These are phyloP conservation scores for Prillingera fragicola DNA, from an alignment of 1,284 basidiomycete species.

Conservation along the genomic window DNA sequence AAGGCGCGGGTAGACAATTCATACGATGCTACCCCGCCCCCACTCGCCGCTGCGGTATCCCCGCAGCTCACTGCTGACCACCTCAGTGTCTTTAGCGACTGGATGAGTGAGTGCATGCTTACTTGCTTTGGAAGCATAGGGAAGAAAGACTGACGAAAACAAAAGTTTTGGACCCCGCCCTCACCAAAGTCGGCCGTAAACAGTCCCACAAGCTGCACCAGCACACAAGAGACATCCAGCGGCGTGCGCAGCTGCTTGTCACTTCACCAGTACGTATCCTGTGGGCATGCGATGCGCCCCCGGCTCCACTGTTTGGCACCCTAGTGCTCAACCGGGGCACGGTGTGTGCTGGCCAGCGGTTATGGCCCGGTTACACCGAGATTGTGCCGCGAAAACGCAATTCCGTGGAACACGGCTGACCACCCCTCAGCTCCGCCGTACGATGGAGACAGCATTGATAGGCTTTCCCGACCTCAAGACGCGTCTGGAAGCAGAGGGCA, in stretches of 20 bases:
- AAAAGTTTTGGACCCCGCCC: constrained; percentile 41
- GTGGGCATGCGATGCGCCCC: too few species aligned
- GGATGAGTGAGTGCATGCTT: constrained; percentile 37
- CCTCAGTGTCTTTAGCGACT: constrained; percentile 41
- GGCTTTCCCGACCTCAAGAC: constrained; percentile 36
- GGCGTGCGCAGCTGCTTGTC: constrained; percentile 42
- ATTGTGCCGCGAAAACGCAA: too few species aligned
- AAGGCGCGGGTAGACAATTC: too few species aligned
- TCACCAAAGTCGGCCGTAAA: constrained; percentile 41
- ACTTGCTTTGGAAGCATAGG: too few species aligned
- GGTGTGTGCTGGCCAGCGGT: too few species aligned
- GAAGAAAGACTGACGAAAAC: too few species aligned
- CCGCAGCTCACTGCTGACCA: constrained; percentile 4
- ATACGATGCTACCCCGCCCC: too few species aligned
- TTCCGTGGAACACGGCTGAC: too few species aligned
- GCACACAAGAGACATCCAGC: constrained; percentile 37
- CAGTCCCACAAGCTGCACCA: constrained; percentile 37
- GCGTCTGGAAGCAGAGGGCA: constrained; percentile 33
- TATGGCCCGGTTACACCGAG: too few species aligned
- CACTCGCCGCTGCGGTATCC: neutral
- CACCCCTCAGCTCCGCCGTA: constrained; percentile 32
- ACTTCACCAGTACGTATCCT: constrained; percentile 42
- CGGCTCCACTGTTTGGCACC: too few species aligned
- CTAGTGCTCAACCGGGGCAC: too few species aligned
- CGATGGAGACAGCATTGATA: constrained; percentile 45